A percentile compares a stretch with the other conserved stretches of the same genome.
Evolutionary conservation across 2,329 filamentous ascomycete genomes (phyloP).

Genomic region (Ascocoryne sarcoides): DNA sequence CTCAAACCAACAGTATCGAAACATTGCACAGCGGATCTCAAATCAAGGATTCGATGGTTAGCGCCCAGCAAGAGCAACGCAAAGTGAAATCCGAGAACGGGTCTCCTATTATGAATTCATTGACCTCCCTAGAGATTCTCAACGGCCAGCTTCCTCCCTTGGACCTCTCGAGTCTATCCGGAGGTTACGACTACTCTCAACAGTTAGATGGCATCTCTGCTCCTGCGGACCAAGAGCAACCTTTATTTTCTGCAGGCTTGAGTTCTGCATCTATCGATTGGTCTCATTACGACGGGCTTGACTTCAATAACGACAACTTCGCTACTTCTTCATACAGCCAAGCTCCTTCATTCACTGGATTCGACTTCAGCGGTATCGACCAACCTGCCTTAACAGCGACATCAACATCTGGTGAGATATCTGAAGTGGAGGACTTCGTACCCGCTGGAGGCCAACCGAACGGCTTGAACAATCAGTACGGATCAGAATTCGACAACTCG

Average conservation of each 20-base stretch:
- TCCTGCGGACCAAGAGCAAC: slow-evolving; percentile 39
- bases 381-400: slow-evolving; percentile 47
- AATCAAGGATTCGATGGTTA: slow-evolving; percentile 31
- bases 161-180: slow-evolving; percentile 46
- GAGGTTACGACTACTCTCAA: slow-evolving; percentile 33
- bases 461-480: slow-evolving; percentile 34
- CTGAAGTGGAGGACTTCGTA: slow-evolving; percentile 53
- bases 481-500: slow-evolving; percentile 31
- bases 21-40: slow-evolving; percentile 30
- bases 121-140: slow-evolving; percentile 39
- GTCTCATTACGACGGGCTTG: slow-evolving; percentile 44
- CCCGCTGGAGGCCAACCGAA: slow-evolving; percentile 24
- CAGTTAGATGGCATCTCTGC: slow-evolving; percentile 45
- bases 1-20: slow-evolving; percentile 34
- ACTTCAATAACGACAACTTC: slow-evolving; percentile 41
- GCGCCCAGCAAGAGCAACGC: slow-evolving; percentile 35
- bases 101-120: slow-evolving; percentile 46
- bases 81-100: slow-evolving; percentile 53
- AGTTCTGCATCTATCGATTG: slow-evolving; percentile 47
- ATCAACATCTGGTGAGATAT: slow-evolving; percentile 58
- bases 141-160: slow-evolving; percentile 47
- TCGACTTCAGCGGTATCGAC: slow-evolving; percentile 47
- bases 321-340: slow-evolving; percentile 47
- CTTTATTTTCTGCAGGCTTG: slow-evolving; percentile 54
- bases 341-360: slow-evolving; percentile 43